phyloP scores from a whole-genome alignment of 441 rosid species.

The Viola pubescens region DNA sequence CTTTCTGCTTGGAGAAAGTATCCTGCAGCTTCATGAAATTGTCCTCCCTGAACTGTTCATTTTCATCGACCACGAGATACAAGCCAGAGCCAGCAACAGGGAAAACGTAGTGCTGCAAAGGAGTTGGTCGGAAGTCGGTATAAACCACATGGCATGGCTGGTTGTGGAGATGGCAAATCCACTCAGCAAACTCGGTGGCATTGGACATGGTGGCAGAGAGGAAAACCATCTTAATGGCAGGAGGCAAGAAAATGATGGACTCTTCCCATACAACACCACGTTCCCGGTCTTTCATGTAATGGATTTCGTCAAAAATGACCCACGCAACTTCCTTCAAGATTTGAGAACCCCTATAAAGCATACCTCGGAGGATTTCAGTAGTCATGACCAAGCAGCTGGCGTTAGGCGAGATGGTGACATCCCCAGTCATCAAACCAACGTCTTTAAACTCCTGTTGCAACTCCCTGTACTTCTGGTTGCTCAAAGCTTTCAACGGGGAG shows the following conservation, averaged over 20 bases:
- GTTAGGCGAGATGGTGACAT: slow-evolving; percentile 86
- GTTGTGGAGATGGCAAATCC: slow-evolving; percentile 89
- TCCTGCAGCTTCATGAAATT: slow-evolving; percentile 83
- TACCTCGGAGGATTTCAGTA: slow-evolving; percentile 88
- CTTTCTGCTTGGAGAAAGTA: slow-evolving; percentile 65
- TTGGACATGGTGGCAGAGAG: slow-evolving; percentile 97
- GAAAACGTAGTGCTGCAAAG: slow-evolving; percentile 93
- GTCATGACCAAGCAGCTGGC: slow-evolving; percentile 96
- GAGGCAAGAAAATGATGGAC: slow-evolving; percentile 87
- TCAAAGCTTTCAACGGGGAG: slow-evolving; percentile 90
- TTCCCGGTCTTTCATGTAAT: slow-evolving; percentile 95
- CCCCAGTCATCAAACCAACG: slow-evolving; percentile 98
- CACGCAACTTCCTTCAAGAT: slow-evolving; percentile 94
- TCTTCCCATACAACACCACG: slow-evolving; percentile 99
- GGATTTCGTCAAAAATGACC: slow-evolving; percentile 96
- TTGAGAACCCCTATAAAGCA: slow-evolving; percentile 92
- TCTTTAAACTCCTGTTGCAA: slow-evolving; percentile 81
- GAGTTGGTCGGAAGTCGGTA: slow-evolving; percentile 94
- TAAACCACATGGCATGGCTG: slow-evolving; percentile 97
- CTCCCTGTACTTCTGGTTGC: slow-evolving; percentile 95
- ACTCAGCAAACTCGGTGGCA: slow-evolving; percentile 92
- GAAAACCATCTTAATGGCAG: slow-evolving; percentile 94
- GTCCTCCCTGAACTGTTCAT: slow-evolving; percentile 84
- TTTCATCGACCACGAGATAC: slow-evolving; percentile 93
- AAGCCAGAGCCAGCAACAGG: slow-evolving; percentile 86